Conservation (phyloP, 129 eudicot species). For the Lactuca saligna region DNA sequence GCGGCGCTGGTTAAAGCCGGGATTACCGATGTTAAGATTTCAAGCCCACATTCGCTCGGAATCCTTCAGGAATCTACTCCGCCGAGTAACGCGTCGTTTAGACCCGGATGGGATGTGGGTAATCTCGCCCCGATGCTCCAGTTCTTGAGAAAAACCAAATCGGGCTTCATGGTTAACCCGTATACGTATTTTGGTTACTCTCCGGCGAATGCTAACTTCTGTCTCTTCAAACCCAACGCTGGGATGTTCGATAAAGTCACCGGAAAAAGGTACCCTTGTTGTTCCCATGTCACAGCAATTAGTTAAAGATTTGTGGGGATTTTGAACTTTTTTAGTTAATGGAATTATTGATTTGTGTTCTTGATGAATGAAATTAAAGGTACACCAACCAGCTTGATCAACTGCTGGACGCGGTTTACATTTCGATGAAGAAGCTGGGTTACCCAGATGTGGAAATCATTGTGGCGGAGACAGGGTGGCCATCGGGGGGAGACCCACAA, state of each 20-base stretch:
- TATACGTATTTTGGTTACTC: constrained; percentile 78
- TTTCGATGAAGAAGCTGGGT: constrained; percentile 72
- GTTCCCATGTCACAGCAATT: background rate
- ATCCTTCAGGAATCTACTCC: constrained; percentile 58
- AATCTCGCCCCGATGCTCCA: constrained; percentile 74
- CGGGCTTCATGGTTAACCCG: constrained; percentile 90
- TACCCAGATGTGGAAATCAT: constrained; percentile 69
- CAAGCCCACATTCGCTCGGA: constrained; percentile 78
- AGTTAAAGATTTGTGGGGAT: background rate
- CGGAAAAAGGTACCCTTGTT: constrained; percentile 40
- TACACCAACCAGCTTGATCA: constrained; percentile 66
- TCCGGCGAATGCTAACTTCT: constrained; percentile 43
- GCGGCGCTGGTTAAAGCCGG: constrained; percentile 51
- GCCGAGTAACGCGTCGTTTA: constrained; percentile 74
- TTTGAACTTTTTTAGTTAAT: background rate
- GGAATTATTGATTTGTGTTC: background rate
- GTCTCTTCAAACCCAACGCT: constrained; percentile 48
- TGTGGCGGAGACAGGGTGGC: constrained; percentile 95
- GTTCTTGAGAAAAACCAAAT: constrained; percentile 56
- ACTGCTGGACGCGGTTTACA: constrained; percentile 66
- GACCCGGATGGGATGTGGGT: constrained; percentile 91
- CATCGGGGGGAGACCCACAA: constrained; percentile 62
- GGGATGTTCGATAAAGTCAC: constrained; percentile 56
- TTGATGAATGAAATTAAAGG: constrained; percentile 13
- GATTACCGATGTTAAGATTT: constrained; percentile 49